Base-by-base conservation (phyloP, 225 moss, liverwort and hornwort genomes). In the Asterella californica region DNA sequence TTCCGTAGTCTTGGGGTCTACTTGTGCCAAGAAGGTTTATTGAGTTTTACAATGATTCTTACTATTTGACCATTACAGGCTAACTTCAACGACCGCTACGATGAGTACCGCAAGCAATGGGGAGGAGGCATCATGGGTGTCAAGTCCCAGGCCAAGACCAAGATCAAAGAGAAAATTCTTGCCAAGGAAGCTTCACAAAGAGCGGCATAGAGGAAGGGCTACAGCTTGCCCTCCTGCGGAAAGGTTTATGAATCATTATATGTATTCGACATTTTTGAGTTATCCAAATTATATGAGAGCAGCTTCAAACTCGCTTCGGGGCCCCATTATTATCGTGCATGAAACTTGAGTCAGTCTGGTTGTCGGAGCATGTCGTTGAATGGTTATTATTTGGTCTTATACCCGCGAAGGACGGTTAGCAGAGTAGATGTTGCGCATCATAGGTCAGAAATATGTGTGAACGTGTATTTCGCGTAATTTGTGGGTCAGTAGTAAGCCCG, bases 71-170 rank as follows among this genome's bases (percentile, higher is more conserved):
- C 42, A 42, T 42, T 42, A 42, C 42, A 42, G 42, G 42, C 90
- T 85, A 90, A 91, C 79, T 92, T 90, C 84, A 92, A 92, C 63
- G 89, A 92, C 36, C 84, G 85, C 5, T 92, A 85, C 70, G 92
- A 92, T 76, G 92, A 92, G 82, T 88, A 89, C 86, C 86, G 92
- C 70, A 90, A 88, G 85, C 89, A 92, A 19, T 92, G 90, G 92
- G 92, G 92, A 72, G 90, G 89, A 83, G 90, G 92, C 47, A 87
- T 92, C 33, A 92, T 92, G 90, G 92, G 92, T 29, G 90, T 92
- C 29, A 92, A 92, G 84, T 92, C 92, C 10, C 92, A 92, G 81
- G 92, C 92, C 15, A 92, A 92, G 79, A 89, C 87, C 5, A 92
- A 92, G 85, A 83, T 81, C 55, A 92, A 67, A 45, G 92, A 92